Percentiles rank a stretch among this genome's conserved stretches.
Evolutionary conservation across 352 stramenopile genomes (phyloP).

Genomic region (Pythium phragmiticola): DNA sequence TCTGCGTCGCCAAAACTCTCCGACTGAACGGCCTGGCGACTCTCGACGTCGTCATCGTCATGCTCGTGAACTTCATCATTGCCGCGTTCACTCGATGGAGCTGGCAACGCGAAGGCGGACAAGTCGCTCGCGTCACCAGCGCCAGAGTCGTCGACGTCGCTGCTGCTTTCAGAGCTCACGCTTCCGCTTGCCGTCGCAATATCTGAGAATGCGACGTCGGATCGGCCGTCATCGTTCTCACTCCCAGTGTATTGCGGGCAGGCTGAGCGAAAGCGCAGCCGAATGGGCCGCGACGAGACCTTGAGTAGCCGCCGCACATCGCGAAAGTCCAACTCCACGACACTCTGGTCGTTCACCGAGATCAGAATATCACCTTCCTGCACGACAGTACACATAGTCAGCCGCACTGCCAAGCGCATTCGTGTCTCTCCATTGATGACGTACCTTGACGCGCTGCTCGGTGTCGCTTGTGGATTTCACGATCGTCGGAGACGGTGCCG

Average conservation of each 20-base stretch:
- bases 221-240: conserved; percentile 17
- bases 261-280: conserved; percentile 54
- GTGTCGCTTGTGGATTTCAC: conserved; percentile 28
- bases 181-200: conserved; percentile 25
- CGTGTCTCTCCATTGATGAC: neutral
- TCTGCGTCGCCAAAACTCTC: conserved; percentile 79
- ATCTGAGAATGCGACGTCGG: conserved; percentile 21
- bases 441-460: conserved; percentile 24
- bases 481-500: conserved; percentile 16
- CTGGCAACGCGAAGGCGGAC: conserved; percentile 34
- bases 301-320: conserved; percentile 73
- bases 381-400: neutral
- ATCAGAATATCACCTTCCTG: conserved; percentile 73
- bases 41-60: conserved; percentile 61
- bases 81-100: conserved; percentile 18
- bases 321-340: conserved; percentile 58
- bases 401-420: neutral
- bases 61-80: conserved; percentile 33
- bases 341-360: conserved; percentile 69
- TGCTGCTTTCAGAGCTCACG: conserved; percentile 22
- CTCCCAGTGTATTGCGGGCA: conserved; percentile 8
- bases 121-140: conserved; percentile 29
- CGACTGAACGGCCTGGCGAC: conserved; percentile 65
- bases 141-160: conserved; percentile 6
- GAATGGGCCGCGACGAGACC: conserved; percentile 60